Percentiles rank a stretch among this genome's conserved stretches.
Conservation (phyloP, 257 asterid species). For the Solanum chmielewskii region DNA sequence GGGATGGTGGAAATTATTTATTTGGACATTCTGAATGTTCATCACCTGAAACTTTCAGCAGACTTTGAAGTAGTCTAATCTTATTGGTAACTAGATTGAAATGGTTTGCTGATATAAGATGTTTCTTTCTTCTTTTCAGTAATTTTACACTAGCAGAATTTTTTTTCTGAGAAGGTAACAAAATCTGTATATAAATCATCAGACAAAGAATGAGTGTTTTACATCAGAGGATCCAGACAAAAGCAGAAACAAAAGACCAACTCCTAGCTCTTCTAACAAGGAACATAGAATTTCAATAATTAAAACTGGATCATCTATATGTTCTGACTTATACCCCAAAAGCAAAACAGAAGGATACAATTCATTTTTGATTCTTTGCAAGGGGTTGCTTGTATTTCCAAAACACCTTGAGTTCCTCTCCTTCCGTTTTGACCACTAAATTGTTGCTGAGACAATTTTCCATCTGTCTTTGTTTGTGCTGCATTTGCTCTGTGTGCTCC, state of each 20-base stretch:
- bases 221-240: background rate
- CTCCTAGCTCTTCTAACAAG: background rate
- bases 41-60: background rate
- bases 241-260: background rate
- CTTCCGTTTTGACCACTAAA: background rate
- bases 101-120: background rate
- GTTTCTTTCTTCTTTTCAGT: background rate
- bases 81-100: background rate
- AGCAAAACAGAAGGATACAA: background rate
- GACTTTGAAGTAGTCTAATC: background rate
- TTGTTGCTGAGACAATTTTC: background rate
- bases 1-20: background rate
- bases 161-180: background rate
- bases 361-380: background rate
- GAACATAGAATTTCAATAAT: background rate
- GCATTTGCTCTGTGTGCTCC: background rate
- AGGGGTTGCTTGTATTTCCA: background rate
- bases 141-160: background rate
- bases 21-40: background rate
- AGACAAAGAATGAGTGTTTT: background rate
- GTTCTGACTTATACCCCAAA: background rate
- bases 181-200: background rate
- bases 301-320: background rate
- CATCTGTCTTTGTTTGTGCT: background rate
- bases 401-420: background rate